Evolutionary conservation across 2,329 filamentous ascomycete species (phyloP).

Genomic region (Alternaria sp.): DNA sequence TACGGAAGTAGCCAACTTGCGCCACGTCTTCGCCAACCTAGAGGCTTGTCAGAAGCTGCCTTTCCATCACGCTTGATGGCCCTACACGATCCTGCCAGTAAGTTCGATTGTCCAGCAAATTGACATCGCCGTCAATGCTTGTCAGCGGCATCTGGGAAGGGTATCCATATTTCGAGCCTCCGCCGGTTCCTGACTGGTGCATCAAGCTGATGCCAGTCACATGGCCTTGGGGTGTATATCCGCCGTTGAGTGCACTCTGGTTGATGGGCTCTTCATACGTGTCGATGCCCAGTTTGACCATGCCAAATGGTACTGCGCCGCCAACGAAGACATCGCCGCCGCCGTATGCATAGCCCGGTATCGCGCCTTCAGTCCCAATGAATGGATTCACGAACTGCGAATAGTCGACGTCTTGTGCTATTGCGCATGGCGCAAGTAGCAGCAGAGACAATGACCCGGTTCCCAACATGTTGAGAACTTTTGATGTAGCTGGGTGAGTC

Average conservation of each 20-base stretch:
- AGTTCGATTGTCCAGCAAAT: slow-evolving; percentile 52
- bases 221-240: slow-evolving; percentile 49
- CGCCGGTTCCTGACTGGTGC: slow-evolving; percentile 48
- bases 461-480: background rate
- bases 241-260: slow-evolving; percentile 48
- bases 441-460: background rate
- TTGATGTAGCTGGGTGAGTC: background rate
- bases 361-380: slow-evolving; percentile 56
- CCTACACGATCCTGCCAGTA: slow-evolving; percentile 49
- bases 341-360: slow-evolving; percentile 49
- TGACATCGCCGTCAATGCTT: slow-evolving; percentile 48
- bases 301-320: slow-evolving; percentile 47
- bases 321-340: slow-evolving; percentile 51
- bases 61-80: background rate
- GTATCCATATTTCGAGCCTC: slow-evolving; percentile 50
- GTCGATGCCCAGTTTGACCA: slow-evolving; percentile 51
- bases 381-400: slow-evolving; percentile 53
- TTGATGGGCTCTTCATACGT: slow-evolving; percentile 46
- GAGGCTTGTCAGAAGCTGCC: background rate
- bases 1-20: slow-evolving; percentile 47
- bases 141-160: slow-evolving; percentile 51
- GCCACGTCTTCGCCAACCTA: slow-evolving; percentile 41
- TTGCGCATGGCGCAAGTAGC: background rate
- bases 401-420: slow-evolving; percentile 35
- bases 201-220: slow-evolving; percentile 50